Conservation (phyloP, 1,139 yeast species). For the Lodderomyces theae region DNA sequence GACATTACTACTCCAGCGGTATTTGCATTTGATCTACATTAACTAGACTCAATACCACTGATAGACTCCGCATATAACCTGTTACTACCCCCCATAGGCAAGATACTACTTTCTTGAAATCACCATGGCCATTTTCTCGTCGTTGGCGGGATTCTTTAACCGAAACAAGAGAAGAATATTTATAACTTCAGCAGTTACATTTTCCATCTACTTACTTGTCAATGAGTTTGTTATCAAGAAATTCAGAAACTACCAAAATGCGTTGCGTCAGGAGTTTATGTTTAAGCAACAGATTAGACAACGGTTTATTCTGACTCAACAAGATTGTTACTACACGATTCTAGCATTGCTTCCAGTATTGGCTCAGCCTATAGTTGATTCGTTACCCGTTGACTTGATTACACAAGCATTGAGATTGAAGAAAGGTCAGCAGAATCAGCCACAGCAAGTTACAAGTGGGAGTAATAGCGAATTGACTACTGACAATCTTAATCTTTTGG, state of each 20-base stretch:
- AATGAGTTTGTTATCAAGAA: constrained; percentile 59
- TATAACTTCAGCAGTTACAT: constrained; percentile 54
- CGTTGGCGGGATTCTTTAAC: constrained; percentile 53
- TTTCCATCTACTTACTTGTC: constrained; percentile 58
- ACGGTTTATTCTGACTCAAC: constrained; percentile 87
- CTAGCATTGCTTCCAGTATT: constrained; percentile 80
- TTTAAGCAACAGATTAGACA: constrained; percentile 74
- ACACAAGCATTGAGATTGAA: constrained; percentile 69
- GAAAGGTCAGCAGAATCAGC: constrained; percentile 27
- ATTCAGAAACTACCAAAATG: constrained; percentile 63
- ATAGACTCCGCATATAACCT: no score
- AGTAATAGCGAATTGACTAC: constrained; percentile 36
- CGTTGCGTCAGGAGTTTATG: constrained; percentile 69
- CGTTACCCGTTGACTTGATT: constrained; percentile 69
- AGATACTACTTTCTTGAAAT: no score
- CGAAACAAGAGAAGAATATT: constrained; percentile 63
- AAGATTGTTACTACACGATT: constrained; percentile 83
- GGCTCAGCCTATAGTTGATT: constrained; percentile 58
- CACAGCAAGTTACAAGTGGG: constrained; percentile 20
- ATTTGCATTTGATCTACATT: no score
- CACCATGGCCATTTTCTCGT: constrained; percentile 51
- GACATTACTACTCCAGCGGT: no score
- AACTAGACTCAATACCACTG: no score
- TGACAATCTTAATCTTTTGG: constrained; percentile 39
- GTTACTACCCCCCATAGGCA: no score